Conservation (phyloP, 2,329 filamentous ascomycete genomes). For the Ophiosphaerella herpotricha region DNA sequence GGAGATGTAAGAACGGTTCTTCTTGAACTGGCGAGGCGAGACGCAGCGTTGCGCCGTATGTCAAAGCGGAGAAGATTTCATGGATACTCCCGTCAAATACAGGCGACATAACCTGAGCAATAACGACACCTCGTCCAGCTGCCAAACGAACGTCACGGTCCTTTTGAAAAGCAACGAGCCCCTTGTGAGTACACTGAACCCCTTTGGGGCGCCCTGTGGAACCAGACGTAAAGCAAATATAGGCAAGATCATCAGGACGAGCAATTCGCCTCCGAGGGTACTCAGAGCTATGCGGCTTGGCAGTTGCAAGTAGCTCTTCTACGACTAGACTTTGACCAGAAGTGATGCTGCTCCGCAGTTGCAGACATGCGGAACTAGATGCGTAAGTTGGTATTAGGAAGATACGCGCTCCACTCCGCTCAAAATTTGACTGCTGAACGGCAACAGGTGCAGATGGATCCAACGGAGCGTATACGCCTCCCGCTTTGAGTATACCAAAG, state of each 20-base stretch:
- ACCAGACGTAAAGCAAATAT: conserved; percentile 53
- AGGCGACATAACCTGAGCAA: conserved; percentile 42
- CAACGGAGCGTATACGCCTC: conserved; percentile 40
- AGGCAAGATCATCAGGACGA: conserved; percentile 31
- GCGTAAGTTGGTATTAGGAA: conserved; percentile 22
- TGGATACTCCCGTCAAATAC: no score
- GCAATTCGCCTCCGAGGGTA: not conserved
- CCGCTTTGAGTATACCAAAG: conserved; percentile 41
- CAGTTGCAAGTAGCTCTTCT: no score
- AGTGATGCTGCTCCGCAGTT: no score
- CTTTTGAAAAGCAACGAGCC: conserved; percentile 44
- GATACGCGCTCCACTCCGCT: conserved; percentile 23
- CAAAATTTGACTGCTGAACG: conserved; percentile 25
- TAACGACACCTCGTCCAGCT: conserved; percentile 36
- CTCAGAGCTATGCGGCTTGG: not conserved
- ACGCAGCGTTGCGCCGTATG: no score
- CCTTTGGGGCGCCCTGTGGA: conserved; percentile 53
- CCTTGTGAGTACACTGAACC: conserved; percentile 28
- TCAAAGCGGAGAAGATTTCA: no score
- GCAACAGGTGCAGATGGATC: conserved; percentile 25
- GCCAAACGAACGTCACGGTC: conserved; percentile 41
- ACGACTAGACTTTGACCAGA: no score
- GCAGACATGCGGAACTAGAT: not conserved
- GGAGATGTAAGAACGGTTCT: no score
- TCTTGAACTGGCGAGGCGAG: no score